Evolutionary conservation across 192 early-diverging fungal species (phyloP).

Genomic region (Coemansia sp.): DNA sequence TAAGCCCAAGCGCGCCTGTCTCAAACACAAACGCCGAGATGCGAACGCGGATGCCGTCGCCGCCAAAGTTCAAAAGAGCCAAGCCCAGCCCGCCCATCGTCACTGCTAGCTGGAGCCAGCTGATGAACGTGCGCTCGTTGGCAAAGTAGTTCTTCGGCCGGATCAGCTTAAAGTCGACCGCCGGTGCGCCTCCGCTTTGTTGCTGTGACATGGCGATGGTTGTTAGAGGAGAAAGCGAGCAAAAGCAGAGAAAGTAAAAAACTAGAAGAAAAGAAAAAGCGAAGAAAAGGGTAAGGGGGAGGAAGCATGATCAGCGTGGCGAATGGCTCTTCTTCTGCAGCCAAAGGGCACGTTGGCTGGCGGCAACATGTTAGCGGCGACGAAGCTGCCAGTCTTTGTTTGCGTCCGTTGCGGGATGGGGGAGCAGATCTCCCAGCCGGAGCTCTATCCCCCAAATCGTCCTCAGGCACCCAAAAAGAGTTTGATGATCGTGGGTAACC

Average conservation of each 20-base stretch:
- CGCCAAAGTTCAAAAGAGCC: conserved; percentile 68
- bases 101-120: conserved; percentile 74
- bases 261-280: background rate
- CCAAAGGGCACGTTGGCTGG: background rate
- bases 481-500: background rate
- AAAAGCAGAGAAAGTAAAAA: background rate
- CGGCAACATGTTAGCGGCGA: background rate
- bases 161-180: conserved; percentile 48
- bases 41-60: conserved; percentile 39
- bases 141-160: conserved; percentile 81
- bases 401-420: background rate
- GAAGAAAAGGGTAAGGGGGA: background rate
- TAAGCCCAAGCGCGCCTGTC: conserved; percentile 46
- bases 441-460: background rate
- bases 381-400: background rate
- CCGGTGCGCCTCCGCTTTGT: conserved; percentile 1
- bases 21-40: conserved; percentile 54
- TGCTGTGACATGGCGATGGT: conserved; percentile 16
- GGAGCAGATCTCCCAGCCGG: background rate
- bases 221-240: background rate
- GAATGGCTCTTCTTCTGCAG: background rate
- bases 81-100: conserved; percentile 64
- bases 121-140: conserved; percentile 85
- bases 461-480: background rate
- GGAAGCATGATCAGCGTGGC: background rate